Base-by-base conservation (phyloP, 1,284 basidiomycete genomes). In the Ustilago curta region DNA sequence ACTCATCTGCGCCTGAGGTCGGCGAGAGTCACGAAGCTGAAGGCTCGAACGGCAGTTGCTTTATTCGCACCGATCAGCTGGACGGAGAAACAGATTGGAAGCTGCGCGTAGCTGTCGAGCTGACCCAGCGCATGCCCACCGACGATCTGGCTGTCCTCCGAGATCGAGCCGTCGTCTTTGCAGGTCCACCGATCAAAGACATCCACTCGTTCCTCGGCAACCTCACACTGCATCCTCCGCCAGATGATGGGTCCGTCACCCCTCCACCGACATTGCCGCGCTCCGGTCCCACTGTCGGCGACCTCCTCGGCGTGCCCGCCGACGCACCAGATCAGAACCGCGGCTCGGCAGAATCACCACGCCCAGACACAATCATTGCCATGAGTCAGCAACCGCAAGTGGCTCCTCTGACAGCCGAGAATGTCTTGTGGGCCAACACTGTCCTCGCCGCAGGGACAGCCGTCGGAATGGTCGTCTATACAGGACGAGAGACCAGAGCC, bases 41-140 rank as follows among this genome's bases (percentile, higher is more conserved):
- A n/a, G 95, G 95, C 73, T 85, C 89, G 4, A 90, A 91, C 35
- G 97, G 97, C 2, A 95, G 95, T 1, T 98, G 96, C 84, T 99
- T 99, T 85, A 93, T 99, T 57, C 89, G 96, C 6, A 99, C 97
- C 0, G 97, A 99, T 85, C 97, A 99, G 83, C 88, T 99, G 11
- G 97, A 99, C 78, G 97, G 97, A 47, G 97, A 99, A 86, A 99
- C 97, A 1, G 97, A 99, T 81, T 99, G 97, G 97, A 99, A 99
- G 85, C 87, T 98, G 53, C 90, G 93, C 11, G 91, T 97, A 1
- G 95, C 96, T 0, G 91, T 97, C 4, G 89, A 91, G 1, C 88
- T 91, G 27, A 93, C 92, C 31, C 95, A 97, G 86, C 90, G 90
- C 77, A 85, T 96, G 67, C 87, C 87, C 0, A 89, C 88, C 42